Evolutionary conservation across 2,329 filamentous ascomycete species (phyloP), one percentile per base, ranked within the genome.

Genomic region (Aspergillaceae sp.): DNA sequence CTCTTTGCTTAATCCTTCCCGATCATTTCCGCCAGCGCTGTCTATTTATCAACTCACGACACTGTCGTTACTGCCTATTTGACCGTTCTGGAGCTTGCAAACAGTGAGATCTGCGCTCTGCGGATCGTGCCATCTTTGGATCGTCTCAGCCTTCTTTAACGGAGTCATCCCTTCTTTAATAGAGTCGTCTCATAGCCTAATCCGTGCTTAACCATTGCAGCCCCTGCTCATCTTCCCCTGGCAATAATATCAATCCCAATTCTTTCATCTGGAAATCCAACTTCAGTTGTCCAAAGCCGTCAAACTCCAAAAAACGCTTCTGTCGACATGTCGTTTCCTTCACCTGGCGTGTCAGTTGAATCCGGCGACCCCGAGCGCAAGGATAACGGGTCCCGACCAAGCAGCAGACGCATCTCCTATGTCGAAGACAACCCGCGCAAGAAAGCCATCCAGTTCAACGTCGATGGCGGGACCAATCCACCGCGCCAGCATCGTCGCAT

Each of bases 361-460:
- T 41, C 40, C 10, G 35, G 11, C 11, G 40, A 41, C 28, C 9
- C 26, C 38, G 38, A 40, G 26, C 26, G 26, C 26, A 29, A 29
- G 28, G 10, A 40, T 1, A 19, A 8, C 10, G 26, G 11, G 3
- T 7, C 42, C 11, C 30, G 29, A 5, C 5, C 29, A 5, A 10
- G 5, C 41, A 42, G 19, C 29, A 51, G 51, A 8, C 55, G 51
- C 35, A 56, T 53, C 9, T 56, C 57, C 11, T 54, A 58, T 9
- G 44, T 52, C 26, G 52, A 53, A 35, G 58, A 59, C 10, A 55
- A 56, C 41, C 50, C 58, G 6, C 60, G 63, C 7, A 57, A 62
- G 35, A 63, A 59, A 44, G 69, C 67, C 5, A 67, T 69, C 38
- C 66, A 69, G 46, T 70, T 69, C 49, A 63, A 60, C 42, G 52